These are phyloP conservation scores for Adansonia madagascariensis DNA, from an alignment of 441 rosid species.

Conservation along the genomic window DNA sequence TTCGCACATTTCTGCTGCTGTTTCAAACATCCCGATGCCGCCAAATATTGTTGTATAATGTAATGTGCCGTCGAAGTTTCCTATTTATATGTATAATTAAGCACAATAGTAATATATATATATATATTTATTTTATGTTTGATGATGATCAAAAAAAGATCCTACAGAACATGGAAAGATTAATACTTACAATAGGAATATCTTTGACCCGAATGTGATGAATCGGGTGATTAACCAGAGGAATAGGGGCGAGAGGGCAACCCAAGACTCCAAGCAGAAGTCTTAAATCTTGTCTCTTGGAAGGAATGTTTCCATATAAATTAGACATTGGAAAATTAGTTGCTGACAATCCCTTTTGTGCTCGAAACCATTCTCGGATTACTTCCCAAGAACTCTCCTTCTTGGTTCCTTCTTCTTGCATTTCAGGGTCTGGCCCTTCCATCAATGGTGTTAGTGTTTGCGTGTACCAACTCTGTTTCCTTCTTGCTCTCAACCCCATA, in stretches of 20 bases:
- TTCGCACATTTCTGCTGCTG: conserved; percentile 50
- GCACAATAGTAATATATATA: not conserved
- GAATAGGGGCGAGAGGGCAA: conserved; percentile 90
- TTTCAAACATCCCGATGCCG: conserved; percentile 80
- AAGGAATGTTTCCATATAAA: conserved; percentile 38
- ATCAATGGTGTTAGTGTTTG: conserved; percentile 77
- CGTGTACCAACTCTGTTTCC: conserved; percentile 75
- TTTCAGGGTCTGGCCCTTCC: conserved; percentile 94
- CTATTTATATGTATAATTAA: conserved; percentile 32
- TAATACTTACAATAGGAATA: conserved; percentile 56
- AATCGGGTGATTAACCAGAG: conserved; percentile 43
- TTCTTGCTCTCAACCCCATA: conserved; percentile 48
- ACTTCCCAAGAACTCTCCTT: conserved; percentile 87
- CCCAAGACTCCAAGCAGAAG: conserved; percentile 86
- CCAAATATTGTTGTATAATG: conserved; percentile 88
- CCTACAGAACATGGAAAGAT: not conserved
- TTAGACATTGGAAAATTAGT: conserved; percentile 38
- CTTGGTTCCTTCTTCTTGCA: conserved; percentile 67
- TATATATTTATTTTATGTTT: not conserved
- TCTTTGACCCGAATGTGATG: conserved; percentile 49
- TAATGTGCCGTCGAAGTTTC: conserved; percentile 78
- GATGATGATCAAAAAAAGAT: not conserved
- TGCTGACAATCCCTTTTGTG: conserved; percentile 55
- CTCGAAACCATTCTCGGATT: conserved; percentile 84
- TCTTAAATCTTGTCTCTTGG: conserved; percentile 70